Conservation (phyloP, 129 eudicot species). For the Arctium minus region DNA sequence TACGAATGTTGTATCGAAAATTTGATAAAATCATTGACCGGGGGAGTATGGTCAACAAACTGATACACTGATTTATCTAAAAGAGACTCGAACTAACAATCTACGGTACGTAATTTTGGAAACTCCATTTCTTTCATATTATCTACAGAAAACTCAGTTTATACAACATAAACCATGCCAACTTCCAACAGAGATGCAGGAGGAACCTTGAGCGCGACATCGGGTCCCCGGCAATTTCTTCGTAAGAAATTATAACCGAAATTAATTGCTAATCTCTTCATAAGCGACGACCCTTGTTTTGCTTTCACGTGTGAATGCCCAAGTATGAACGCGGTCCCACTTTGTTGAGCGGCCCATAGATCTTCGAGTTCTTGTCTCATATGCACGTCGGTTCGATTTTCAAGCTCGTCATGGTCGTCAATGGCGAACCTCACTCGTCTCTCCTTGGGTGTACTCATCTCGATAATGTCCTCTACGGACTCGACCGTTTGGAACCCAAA, state of each 20-base stretch:
- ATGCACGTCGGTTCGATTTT: slow-evolving; percentile 22
- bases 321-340: slow-evolving; percentile 79
- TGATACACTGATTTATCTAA: background rate
- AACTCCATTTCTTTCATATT: slow-evolving; percentile 10
- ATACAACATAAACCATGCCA: slow-evolving; percentile 90
- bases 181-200: slow-evolving; percentile 85
- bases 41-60: background rate
- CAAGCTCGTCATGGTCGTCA: slow-evolving; percentile 32
- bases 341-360: slow-evolving; percentile 57
- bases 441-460: slow-evolving; percentile 45
- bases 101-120: background rate
- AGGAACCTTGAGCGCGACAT: slow-evolving; percentile 70
- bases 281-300: slow-evolving; percentile 74
- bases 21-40: background rate
- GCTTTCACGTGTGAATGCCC: slow-evolving; percentile 86
- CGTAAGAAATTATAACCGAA: slow-evolving; percentile 70
- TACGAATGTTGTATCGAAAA: background rate
- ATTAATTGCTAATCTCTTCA: slow-evolving; percentile 69
- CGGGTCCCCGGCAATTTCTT: slow-evolving; percentile 77
- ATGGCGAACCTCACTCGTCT: slow-evolving; percentile 53
- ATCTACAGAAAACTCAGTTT: slow-evolving; percentile 25
- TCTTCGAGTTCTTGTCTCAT: slow-evolving; percentile 65
- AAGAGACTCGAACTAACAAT: background rate
- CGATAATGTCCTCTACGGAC: slow-evolving; percentile 47
- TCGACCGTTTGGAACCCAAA: slow-evolving; percentile 57